Evolutionary conservation across 139 green algal species (phyloP).

Genomic region (Pseudopediastrum boryanum): DNA sequence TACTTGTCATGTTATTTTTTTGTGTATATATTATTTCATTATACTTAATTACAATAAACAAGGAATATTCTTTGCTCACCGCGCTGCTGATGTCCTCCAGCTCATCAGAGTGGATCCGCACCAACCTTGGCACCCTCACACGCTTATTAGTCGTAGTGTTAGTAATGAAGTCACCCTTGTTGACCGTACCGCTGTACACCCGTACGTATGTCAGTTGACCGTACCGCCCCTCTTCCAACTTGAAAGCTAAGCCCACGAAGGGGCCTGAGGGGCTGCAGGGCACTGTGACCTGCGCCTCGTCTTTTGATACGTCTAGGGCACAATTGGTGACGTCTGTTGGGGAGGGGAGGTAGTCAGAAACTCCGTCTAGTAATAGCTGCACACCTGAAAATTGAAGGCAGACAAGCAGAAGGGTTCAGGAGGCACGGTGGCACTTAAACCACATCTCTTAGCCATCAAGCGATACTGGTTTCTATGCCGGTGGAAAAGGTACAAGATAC

Average conservation of each 20-base stretch:
- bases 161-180: constrained; percentile 82
- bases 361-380: constrained; percentile 70
- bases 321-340: constrained; percentile 72
- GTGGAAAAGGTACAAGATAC: too few relatives aligned
- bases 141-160: constrained; percentile 83
- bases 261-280: constrained; percentile 55
- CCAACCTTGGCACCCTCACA: constrained; percentile 87
- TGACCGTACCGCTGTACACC: constrained; percentile 90
- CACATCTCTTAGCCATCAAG: too few relatives aligned
- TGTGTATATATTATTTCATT: too few relatives aligned
- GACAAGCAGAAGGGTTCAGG: too few relatives aligned
- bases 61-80: constrained; percentile 8
- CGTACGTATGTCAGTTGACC: constrained; percentile 98
- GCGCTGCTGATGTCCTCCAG: constrained; percentile 89
- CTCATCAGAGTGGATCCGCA: constrained; percentile 92
- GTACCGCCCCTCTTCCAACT: constrained; percentile 98
- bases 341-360: constrained; percentile 91
- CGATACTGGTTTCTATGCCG: too few relatives aligned
- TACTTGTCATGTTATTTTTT: too few relatives aligned
- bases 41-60: too few relatives aligned
- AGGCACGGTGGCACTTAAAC: too few relatives aligned
- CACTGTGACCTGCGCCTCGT: constrained; percentile 70
- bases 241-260: constrained; percentile 90
- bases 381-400: constrained; percentile 50
- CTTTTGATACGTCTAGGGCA: constrained; percentile 38